Percentiles rank a stretch among this genome's conserved stretches.
These are phyloP conservation scores for Crotalaria pallida DNA, from an alignment of 306 rosid species.

Conservation along the genomic window DNA sequence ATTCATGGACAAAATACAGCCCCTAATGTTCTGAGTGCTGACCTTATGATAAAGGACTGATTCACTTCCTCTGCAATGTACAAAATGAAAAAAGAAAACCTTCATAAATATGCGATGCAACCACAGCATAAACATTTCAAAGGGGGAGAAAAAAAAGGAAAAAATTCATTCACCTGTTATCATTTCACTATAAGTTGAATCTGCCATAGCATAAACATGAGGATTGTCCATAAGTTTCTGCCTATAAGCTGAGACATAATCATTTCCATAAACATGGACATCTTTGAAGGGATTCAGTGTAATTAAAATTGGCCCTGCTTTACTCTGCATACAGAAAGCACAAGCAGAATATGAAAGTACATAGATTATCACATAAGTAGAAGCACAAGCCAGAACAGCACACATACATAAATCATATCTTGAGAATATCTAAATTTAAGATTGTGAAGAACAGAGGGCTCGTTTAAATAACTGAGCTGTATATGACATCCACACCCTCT, in stretches of 20 bases:
- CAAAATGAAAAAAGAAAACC: conserved; percentile 24
- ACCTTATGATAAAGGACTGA: conserved; percentile 95
- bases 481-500: conserved; percentile 84
- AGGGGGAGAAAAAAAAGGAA: conserved; percentile 5
- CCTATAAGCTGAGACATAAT: too few relatives aligned
- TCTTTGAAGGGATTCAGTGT: conserved; percentile 89
- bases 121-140: conserved; percentile 1
- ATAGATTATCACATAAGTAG: conserved; percentile 1
- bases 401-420: conserved; percentile 77
- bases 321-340: conserved; percentile 60
- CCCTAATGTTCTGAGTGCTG: conserved; percentile 24
- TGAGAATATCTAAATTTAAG: conserved; percentile 67
- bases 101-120: conserved; percentile 23
- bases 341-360: conserved; percentile 19
- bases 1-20: conserved; percentile 5
- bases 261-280: conserved; percentile 56
- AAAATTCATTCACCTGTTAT: conserved; percentile 52
- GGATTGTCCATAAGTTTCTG: conserved; percentile 53
- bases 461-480: conserved; percentile 88
- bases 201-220: conserved; percentile 75
- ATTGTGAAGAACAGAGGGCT: conserved; percentile 83
- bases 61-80: conserved; percentile 72
- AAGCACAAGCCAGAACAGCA: conserved; percentile 23
- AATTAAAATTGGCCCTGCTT: conserved; percentile 84
- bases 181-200: conserved; percentile 78